Evolutionary conservation across 2,329 filamentous ascomycete genomes (phyloP).

Genomic region (Clonostachys solani): DNA sequence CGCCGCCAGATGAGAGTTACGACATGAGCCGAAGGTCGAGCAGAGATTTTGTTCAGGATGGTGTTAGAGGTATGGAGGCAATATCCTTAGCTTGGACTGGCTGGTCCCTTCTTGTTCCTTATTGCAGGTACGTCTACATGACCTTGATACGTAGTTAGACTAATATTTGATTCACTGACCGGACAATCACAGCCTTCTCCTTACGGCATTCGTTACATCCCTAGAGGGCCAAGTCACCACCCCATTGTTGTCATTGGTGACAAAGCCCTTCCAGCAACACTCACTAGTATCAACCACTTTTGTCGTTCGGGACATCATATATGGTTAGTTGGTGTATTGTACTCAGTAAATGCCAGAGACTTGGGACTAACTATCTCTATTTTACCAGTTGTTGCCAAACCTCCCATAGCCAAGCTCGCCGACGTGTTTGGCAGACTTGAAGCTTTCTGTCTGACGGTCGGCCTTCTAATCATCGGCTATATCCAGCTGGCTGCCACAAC

Average conservation of each 20-base stretch:
- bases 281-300: slow-evolving; percentile 39
- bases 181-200: slow-evolving; percentile 8
- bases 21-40: too few species aligned
- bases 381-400: slow-evolving; percentile 7
- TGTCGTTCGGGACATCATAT: slow-evolving; percentile 41
- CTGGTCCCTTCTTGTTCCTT: slow-evolving; percentile 5
- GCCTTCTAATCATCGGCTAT: slow-evolving; percentile 52
- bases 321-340: slow-evolving; percentile 31
- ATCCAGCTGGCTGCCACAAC: slow-evolving; percentile 51
- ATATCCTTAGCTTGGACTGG: slow-evolving; percentile 14
- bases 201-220: slow-evolving; percentile 12
- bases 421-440: slow-evolving; percentile 60
- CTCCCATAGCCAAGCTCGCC: slow-evolving; percentile 51
- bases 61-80: slow-evolving; percentile 13
- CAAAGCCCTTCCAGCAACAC: slow-evolving; percentile 32
- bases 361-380: too few species aligned
- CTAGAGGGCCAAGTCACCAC: slow-evolving; percentile 13
- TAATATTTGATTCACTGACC: background rate
- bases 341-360: too few species aligned
- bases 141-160: background rate
- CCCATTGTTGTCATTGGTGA: slow-evolving; percentile 13
- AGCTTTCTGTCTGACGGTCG: slow-evolving; percentile 48
- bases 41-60: slow-evolving; percentile 1
- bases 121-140: slow-evolving; percentile 3
- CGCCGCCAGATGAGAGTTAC: too few species aligned